Percentiles rank a stretch among this genome's conserved stretches.
These are phyloP conservation scores for Bipolaris sorokiniana DNA, from an alignment of 2,329 filamentous ascomycete genomes.

Conservation along the genomic window DNA sequence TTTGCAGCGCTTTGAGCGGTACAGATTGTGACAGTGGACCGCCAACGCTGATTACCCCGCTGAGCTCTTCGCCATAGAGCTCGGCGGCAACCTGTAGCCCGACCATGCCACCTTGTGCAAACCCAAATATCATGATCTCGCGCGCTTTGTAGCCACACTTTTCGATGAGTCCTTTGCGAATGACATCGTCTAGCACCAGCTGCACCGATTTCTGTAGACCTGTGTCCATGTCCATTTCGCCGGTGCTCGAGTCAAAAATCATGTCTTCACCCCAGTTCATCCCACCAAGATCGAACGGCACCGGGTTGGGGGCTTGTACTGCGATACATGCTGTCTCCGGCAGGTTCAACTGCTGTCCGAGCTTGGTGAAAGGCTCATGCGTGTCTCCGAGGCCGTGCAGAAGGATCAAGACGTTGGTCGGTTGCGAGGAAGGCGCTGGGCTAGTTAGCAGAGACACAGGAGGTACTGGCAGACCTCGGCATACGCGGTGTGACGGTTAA, in stretches of 20 bases:
- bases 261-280: constrained; percentile 69
- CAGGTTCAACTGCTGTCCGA: constrained; percentile 72
- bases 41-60: constrained; percentile 69
- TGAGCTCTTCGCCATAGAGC: constrained; percentile 52
- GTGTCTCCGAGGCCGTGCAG: constrained; percentile 86
- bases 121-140: constrained; percentile 62
- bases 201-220: constrained; percentile 55
- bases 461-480: constrained; percentile 18
- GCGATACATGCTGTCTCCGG: constrained; percentile 79
- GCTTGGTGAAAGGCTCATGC: constrained; percentile 69
- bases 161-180: constrained; percentile 53
- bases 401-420: constrained; percentile 77
- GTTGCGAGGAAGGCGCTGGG: constrained; percentile 56
- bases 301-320: constrained; percentile 70
- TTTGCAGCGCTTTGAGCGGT: constrained; percentile 36
- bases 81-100: constrained; percentile 55
- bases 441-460: constrained; percentile 22
- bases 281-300: constrained; percentile 72
- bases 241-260: constrained; percentile 59
- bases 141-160: constrained; percentile 58
- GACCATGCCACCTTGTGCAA: constrained; percentile 64
- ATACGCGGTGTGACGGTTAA: constrained; percentile 55
- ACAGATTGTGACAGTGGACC: constrained; percentile 59
- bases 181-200: constrained; percentile 53
- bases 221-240: constrained; percentile 61